A percentile compares a stretch with the other conserved stretches of the same genome.
Evolutionary conservation across 148 eudicot genomes (phyloP).

Genomic region (Salicornia ramosissima): DNA sequence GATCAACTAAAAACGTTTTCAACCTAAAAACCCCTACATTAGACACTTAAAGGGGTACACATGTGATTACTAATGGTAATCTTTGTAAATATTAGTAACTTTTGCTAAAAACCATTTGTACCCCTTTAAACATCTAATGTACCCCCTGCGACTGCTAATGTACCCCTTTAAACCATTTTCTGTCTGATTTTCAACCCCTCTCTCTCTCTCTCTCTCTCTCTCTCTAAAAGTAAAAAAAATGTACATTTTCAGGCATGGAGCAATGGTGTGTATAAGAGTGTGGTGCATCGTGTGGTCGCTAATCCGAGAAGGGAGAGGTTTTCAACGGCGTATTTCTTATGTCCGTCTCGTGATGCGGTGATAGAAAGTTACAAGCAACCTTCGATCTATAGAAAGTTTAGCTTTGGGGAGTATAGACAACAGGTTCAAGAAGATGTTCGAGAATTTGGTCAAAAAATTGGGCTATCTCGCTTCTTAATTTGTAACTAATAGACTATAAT

Average conservation of each 20-base stretch:
- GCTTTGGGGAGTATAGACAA: slow-evolving; percentile 62
- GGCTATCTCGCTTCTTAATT: slow-evolving; percentile 61
- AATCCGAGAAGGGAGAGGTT: slow-evolving; percentile 61
- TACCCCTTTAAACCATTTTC: no score
- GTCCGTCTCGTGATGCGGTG: slow-evolving; percentile 62
- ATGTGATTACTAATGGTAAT: no score
- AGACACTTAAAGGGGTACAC: no score
- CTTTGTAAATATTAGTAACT: no score
- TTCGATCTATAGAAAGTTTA: slow-evolving; percentile 53
- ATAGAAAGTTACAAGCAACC: slow-evolving; percentile 53
- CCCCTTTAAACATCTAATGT: no score
- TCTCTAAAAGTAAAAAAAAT: no score
- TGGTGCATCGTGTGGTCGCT: slow-evolving; percentile 74
- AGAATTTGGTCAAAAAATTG: slow-evolving; percentile 60
- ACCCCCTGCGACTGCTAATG: no score
- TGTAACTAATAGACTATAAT: slow-evolving; percentile 6
- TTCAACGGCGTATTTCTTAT: slow-evolving; percentile 76
- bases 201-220: no score
- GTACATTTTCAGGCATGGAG: slow-evolving; percentile 95
- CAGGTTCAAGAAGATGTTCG: slow-evolving; percentile 76
- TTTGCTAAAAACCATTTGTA: no score
- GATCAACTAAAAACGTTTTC: no score
- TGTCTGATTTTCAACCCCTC: no score
- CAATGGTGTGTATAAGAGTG: slow-evolving; percentile 79
- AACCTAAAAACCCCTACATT: no score